Conservation (phyloP, 768 basidiomycete genomes). For the Xerocomellus chrysenteron region DNA sequence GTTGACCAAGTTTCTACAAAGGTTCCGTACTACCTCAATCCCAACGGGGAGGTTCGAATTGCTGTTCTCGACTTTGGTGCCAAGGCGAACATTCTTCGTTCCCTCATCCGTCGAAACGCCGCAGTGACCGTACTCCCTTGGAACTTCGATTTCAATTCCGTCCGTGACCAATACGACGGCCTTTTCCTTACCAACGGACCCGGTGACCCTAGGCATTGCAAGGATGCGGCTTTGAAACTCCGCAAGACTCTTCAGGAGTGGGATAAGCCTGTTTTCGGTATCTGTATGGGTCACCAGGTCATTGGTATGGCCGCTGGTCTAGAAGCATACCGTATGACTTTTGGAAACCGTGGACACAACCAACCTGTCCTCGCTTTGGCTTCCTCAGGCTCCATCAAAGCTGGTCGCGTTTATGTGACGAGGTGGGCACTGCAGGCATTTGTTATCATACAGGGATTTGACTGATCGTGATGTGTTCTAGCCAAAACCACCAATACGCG, state of each 20-base stretch:
- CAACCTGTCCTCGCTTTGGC: conserved; percentile 96
- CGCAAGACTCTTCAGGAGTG: conserved; percentile 84
- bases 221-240: conserved; percentile 78
- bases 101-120: conserved; percentile 87
- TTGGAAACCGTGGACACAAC: conserved; percentile 99
- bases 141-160: conserved; percentile 93
- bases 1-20: conserved; percentile 92
- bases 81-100: conserved; percentile 95
- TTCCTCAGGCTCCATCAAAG: conserved; percentile 89
- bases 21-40: conserved; percentile 80
- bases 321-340: conserved; percentile 97
- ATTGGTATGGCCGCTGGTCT: conserved; percentile 97
- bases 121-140: conserved; percentile 95
- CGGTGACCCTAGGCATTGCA: conserved; percentile 88
- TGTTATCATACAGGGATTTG: not conserved
- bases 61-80: conserved; percentile 97
- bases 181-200: conserved; percentile 97
- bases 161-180: conserved; percentile 90
- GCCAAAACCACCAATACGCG: conserved; percentile 99
- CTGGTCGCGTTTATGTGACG: conserved; percentile 96
- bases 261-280: conserved; percentile 93
- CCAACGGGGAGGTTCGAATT: conserved; percentile 83
- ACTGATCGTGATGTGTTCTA: conserved; percentile 26
- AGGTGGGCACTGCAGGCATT: conserved; percentile 45
- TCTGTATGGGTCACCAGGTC: conserved; percentile 99